Conservation (phyloP, 2,329 filamentous ascomycete species). For the Pseudogymnoascus sp. region DNA sequence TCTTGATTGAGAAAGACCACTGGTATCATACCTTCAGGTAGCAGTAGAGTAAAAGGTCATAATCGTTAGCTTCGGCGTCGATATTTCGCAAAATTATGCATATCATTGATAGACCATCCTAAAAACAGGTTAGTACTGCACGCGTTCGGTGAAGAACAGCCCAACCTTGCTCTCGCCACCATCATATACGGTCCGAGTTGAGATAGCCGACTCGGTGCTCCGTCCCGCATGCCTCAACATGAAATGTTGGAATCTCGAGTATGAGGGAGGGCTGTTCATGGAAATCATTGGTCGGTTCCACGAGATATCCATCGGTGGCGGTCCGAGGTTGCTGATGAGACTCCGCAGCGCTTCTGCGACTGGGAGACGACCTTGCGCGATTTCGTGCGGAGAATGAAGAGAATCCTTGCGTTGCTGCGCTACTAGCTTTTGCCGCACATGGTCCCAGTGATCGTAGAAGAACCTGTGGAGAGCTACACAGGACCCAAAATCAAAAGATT, state of each 20-base stretch:
- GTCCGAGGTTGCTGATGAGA: slow-evolving; percentile 58
- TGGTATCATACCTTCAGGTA: slow-evolving; percentile 51
- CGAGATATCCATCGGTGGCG: slow-evolving; percentile 58
- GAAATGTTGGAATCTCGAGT: slow-evolving; percentile 63
- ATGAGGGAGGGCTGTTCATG: slow-evolving; percentile 52
- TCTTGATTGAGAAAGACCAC: background rate
- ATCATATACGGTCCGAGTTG: slow-evolving; percentile 59
- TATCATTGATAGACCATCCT: slow-evolving; percentile 61
- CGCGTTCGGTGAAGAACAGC: background rate
- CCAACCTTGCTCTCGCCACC: slow-evolving; percentile 59
- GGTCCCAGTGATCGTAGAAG: slow-evolving; percentile 64
- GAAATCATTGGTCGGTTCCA: slow-evolving; percentile 63
- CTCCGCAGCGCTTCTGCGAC: slow-evolving; percentile 52
- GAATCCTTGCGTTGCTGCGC: slow-evolving; percentile 50
- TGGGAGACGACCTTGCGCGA: slow-evolving; percentile 43
- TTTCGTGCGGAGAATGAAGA: slow-evolving; percentile 46
- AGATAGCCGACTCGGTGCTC: slow-evolving; percentile 55
- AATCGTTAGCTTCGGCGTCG: slow-evolving; percentile 56
- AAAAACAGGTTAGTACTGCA: slow-evolving; percentile 12
- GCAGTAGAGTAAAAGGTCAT: slow-evolving; percentile 57
- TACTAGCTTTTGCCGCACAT: slow-evolving; percentile 55
- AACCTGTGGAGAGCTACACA: slow-evolving; percentile 62
- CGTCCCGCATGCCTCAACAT: slow-evolving; percentile 63
- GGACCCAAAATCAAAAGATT: slow-evolving; percentile 62
- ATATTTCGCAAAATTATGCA: slow-evolving; percentile 62